phyloP scores from a whole-genome alignment of 495 filamentous ascomycete genomes.

The Xylaria flabelliformis region DNA sequence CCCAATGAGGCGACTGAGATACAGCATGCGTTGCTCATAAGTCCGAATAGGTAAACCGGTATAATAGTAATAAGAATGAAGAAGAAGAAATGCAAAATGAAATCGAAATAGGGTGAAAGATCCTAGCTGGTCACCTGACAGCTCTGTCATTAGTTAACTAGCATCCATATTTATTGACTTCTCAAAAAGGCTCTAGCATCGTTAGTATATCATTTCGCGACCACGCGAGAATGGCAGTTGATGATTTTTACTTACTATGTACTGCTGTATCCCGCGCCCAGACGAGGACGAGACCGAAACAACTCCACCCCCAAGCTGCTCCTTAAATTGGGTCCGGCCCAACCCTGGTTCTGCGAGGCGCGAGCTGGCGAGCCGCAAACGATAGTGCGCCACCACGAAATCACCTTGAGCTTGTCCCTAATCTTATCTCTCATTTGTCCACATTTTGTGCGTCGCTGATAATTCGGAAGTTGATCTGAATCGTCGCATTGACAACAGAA shows the following conservation, averaged over 20 bases:
- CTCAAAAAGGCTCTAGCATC: neutral
- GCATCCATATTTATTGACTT: neutral
- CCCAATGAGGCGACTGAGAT: neutral
- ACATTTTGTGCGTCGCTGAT: neutral
- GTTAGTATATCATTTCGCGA: neutral
- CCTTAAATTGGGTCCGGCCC: slow-evolving; percentile 1
- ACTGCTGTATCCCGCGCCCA: slow-evolving; percentile 9
- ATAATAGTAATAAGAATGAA: neutral
- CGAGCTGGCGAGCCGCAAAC: slow-evolving; percentile 14
- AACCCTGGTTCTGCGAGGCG: neutral
- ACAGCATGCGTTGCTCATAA: neutral
- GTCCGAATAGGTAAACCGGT: neutral
- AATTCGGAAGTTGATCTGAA: neutral
- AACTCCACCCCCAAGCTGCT: neutral
- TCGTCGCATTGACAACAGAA: neutral
- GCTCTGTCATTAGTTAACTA: neutral
- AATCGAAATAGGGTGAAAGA: neutral
- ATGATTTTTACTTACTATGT: no score
- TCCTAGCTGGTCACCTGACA: neutral
- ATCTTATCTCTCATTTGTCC: slow-evolving; percentile 1
- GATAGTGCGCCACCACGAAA: neutral
- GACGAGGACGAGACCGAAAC: slow-evolving; percentile 19
- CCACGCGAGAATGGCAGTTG: slow-evolving; percentile 8
- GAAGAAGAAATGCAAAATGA: neutral
- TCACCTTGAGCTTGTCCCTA: neutral